Evolutionary conservation across 1,284 basidiomycete genomes (phyloP).

Genomic region (Trametes polyzona): DNA sequence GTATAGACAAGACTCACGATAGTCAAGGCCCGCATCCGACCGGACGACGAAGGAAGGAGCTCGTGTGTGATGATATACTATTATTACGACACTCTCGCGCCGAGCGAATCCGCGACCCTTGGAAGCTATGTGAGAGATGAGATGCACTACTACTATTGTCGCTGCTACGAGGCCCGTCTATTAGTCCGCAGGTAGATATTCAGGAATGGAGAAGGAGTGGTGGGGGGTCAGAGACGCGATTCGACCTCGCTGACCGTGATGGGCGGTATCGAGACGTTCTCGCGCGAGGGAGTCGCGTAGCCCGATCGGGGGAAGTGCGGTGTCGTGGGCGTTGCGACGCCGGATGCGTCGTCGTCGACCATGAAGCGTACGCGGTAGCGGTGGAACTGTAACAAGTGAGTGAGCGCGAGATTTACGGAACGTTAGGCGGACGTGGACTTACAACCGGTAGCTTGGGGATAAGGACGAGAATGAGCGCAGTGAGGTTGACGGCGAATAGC

Average conservation of each 20-base stretch:
- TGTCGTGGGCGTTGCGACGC: slow-evolving; percentile 66
- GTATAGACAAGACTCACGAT: too few relatives aligned
- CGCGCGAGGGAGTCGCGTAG: slow-evolving; percentile 32
- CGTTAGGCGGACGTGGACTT: slow-evolving; percentile 21
- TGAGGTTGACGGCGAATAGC: slow-evolving; percentile 91
- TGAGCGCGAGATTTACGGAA: slow-evolving; percentile 10
- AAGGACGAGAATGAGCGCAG: slow-evolving; percentile 83
- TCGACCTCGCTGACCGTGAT: slow-evolving; percentile 42
- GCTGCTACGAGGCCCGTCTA: slow-evolving; percentile 18
- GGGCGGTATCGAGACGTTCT: slow-evolving; percentile 28
- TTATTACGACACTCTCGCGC: background rate
- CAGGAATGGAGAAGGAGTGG: background rate
- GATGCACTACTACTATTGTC: slow-evolving; percentile 4
- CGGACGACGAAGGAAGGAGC: background rate
- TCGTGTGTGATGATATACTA: background rate
- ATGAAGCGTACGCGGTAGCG: slow-evolving; percentile 80
- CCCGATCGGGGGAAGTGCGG: slow-evolving; percentile 49
- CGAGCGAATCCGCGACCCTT: background rate
- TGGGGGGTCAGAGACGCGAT: slow-evolving; percentile 32
- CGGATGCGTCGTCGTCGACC: slow-evolving; percentile 56
- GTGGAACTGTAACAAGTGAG: slow-evolving; percentile 57
- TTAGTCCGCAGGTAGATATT: slow-evolving; percentile 10
- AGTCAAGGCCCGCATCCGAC: too few relatives aligned
- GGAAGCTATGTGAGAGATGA: background rate
- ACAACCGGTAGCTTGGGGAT: slow-evolving; percentile 97